Evolutionary conservation across 352 stramenopile species (phyloP).

Genomic region (Sclerospora graminicola): DNA sequence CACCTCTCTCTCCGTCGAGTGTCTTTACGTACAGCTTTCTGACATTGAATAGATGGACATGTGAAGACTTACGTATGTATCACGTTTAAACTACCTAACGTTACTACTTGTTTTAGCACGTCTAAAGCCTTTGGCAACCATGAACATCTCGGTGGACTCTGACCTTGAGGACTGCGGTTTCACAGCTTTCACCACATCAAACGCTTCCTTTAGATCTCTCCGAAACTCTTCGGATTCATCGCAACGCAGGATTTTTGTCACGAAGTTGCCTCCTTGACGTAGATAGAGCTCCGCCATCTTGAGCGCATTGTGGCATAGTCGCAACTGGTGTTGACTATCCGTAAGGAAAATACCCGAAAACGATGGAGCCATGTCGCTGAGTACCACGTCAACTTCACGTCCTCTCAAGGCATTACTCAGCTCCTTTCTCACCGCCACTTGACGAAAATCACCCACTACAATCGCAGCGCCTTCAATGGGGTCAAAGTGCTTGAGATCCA

Average conservation of each 20-base stretch:
- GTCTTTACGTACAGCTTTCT: conserved; percentile 7
- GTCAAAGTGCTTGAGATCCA: conserved; percentile 69
- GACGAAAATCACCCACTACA: conserved; percentile 78
- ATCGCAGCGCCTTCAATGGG: conserved; percentile 52
- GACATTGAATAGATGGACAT: conserved; percentile 25
- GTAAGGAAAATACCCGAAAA: conserved; percentile 70
- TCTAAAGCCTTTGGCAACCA: conserved; percentile 68
- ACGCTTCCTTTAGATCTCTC: conserved; percentile 54
- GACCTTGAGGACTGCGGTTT: conserved; percentile 69
- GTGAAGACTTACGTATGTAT: conserved; percentile 6
- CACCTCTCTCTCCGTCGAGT: conserved; percentile 11
- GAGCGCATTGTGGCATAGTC: conserved; percentile 80
- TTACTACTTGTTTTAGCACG: not conserved
- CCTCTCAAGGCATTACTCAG: conserved; percentile 38
- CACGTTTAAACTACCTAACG: not conserved
- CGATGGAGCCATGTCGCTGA: conserved; percentile 84
- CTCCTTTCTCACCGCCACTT: conserved; percentile 37
- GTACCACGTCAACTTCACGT: conserved; percentile 58
- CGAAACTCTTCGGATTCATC: conserved; percentile 74
- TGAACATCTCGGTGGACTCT: conserved; percentile 82
- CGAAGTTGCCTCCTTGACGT: conserved; percentile 61
- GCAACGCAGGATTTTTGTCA: conserved; percentile 74
- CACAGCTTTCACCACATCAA: conserved; percentile 55
- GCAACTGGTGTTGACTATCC: conserved; percentile 69
- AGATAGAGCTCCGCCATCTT: conserved; percentile 80